Evolutionary conservation across 2,329 filamentous ascomycete species (phyloP), one percentile per base, ranked within the genome.

Genomic region (Pyrenophora tritici-repentis): DNA sequence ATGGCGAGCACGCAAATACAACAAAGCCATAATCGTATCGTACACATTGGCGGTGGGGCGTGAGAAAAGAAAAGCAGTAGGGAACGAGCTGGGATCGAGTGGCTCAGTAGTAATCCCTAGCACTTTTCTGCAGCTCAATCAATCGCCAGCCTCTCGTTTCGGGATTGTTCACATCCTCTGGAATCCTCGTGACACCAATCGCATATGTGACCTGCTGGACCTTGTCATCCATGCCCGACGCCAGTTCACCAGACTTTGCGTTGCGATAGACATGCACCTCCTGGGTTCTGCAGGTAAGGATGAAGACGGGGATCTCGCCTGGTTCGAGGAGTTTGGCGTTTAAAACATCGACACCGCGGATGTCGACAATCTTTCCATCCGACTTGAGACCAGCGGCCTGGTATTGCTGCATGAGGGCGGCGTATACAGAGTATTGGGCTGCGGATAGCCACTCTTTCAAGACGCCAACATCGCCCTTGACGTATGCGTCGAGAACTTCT

Each of bases 61-160:
- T 26, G 33, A 16, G 41, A 39, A 44, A 18, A 29, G 47, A 18
- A 29, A 49, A 52, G 12, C 6, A 31, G 45, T 46, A 33, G 42
- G 22, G 34, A 17, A 12, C 18, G 8, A 16, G 17, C 38, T 20
- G 18, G 5, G 18, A 20, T 5, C 33, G 53, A 57, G 31, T 50
- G 13, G 38, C 53, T 85, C 79, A 89, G 60, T 88, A 86, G 67
- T 89, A 97, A 78, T 99, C 94, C 68, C 94, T 86, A 48, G 90
- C 93, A 74, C 91, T 95, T 86, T 99, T 99, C 76, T 99, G 94
- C 80, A 99, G 86, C 79, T 99, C 94, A 71, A 99, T 97, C 74
- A 99, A 80, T 68, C 93, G 87, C 94, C 94, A 99, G 26, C 94
- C 94, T 70, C 92, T 84, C 9, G 94, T 99, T 79, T 99, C 94